Percentiles rank a stretch among this genome's conserved stretches.
Evolutionary conservation across 2,329 filamentous ascomycete species (phyloP).

Genomic region (Blastomyces gilchristii): DNA sequence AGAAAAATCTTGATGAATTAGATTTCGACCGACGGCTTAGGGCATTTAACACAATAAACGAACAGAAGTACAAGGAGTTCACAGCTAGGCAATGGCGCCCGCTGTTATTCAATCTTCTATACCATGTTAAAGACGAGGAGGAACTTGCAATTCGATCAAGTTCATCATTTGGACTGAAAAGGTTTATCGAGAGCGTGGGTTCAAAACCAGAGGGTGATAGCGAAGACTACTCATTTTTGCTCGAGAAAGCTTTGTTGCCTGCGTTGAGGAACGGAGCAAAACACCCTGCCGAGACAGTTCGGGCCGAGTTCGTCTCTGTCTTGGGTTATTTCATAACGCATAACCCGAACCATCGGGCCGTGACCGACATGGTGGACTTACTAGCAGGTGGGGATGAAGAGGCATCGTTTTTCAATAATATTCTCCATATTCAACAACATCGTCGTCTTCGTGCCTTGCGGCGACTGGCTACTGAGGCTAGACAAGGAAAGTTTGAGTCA

Average conservation of each 20-base stretch:
- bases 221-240: constrained; percentile 45
- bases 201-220: constrained; percentile 33
- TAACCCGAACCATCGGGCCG: constrained; percentile 57
- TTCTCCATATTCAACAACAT: constrained; percentile 80
- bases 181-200: constrained; percentile 59
- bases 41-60: constrained; percentile 65
- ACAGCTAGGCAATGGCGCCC: constrained; percentile 73
- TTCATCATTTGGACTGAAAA: constrained; percentile 67
- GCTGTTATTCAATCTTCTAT: constrained; percentile 79
- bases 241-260: constrained; percentile 59
- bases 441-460: constrained; percentile 75
- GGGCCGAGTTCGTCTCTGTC: constrained; percentile 69
- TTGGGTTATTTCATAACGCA: constrained; percentile 66
- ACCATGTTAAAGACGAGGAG: constrained; percentile 73
- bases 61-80: constrained; percentile 49
- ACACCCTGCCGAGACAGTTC: constrained; percentile 71
- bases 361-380: constrained; percentile 64
- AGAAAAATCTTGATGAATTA: constrained; percentile 65
- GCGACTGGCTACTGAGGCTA: constrained; percentile 59
- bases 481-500: constrained; percentile 55
- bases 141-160: constrained; percentile 80
- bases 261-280: constrained; percentile 66
- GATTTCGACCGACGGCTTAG: constrained; percentile 74
- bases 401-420: constrained; percentile 82
- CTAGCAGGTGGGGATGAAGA: constrained; percentile 64